A percentile compares a stretch with the other conserved stretches of the same genome.
phyloP scores from a whole-genome alignment of 257 asterid genomes.

The Henckelia pumila region DNA sequence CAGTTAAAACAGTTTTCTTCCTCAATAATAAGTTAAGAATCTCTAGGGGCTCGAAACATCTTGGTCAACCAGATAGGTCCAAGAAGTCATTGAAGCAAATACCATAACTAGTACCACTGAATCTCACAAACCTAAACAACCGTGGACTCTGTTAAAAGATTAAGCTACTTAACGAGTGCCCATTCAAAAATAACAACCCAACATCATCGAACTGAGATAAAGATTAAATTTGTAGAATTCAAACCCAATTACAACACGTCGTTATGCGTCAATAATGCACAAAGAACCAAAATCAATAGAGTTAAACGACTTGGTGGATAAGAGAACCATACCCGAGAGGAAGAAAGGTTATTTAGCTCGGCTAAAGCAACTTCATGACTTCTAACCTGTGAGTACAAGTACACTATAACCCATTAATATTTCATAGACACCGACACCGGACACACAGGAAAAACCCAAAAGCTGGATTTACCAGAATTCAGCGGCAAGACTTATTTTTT shows the following conservation, averaged over 20 bases:
- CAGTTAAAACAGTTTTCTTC: neutral
- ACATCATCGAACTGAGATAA: neutral
- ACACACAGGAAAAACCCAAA: neutral
- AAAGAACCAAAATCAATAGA: neutral
- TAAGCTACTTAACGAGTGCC: too few species aligned
- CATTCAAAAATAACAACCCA: neutral
- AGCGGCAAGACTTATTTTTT: neutral
- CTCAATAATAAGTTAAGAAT: neutral
- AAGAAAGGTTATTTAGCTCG: conserved; percentile 57
- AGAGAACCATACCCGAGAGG: conserved; percentile 45
- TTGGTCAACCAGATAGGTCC: conserved; percentile 1
- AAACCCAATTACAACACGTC: neutral
- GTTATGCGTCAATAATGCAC: neutral
- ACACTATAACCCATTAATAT: conserved; percentile 13
- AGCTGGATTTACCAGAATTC: neutral
- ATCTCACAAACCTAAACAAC: neutral
- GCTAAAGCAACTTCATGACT: conserved; percentile 72
- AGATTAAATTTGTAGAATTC: too few species aligned
- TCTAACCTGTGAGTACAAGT: conserved; percentile 41
- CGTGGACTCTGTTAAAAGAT: too few species aligned
- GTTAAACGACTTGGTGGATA: neutral
- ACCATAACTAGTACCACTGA: neutral
- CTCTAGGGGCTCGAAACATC: neutral
- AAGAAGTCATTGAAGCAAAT: neutral
- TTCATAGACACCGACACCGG: neutral